phyloP scores from a whole-genome alignment of 352 stramenopile genomes.

The Aphanomyces cochlioides region DNA sequence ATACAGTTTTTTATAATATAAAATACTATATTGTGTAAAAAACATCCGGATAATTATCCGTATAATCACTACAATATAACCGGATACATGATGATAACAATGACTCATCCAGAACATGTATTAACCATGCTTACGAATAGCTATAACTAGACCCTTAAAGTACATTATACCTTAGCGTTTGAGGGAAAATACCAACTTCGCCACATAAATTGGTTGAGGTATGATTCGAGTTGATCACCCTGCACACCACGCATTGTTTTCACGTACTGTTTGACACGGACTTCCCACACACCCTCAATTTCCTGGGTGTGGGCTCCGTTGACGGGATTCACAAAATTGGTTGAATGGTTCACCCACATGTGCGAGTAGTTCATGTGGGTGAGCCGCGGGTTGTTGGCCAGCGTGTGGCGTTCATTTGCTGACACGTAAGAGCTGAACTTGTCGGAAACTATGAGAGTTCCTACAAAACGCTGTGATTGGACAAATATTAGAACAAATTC shows the following conservation, averaged over 20 bases:
- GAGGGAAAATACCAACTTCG: constrained; percentile 23
- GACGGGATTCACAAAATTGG: constrained; percentile 9
- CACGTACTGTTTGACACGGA: constrained; percentile 15
- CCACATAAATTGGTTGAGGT: constrained; percentile 30
- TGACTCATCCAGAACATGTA: too few species aligned
- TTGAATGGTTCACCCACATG: constrained; percentile 21
- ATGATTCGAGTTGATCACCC: background rate
- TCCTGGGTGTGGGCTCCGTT: constrained; percentile 29
- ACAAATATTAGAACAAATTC: background rate
- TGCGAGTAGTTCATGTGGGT: constrained; percentile 14
- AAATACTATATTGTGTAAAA: too few species aligned
- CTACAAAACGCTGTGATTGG: background rate
- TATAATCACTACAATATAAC: too few species aligned
- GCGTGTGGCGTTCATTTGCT: background rate
- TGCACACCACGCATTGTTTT: constrained; percentile 28
- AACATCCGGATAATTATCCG: too few species aligned
- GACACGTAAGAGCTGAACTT: background rate
- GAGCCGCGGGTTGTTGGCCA: background rate
- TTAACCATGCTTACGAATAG: background rate
- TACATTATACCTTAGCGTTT: background rate
- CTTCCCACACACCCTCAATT: constrained; percentile 29
- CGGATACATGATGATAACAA: too few species aligned
- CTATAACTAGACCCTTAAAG: background rate
- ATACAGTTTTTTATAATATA: too few species aligned
- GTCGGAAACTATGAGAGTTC: background rate